These are phyloP conservation scores for Saitozyma podzolica DNA, from an alignment of 768 basidiomycete species.

Conservation along the genomic window DNA sequence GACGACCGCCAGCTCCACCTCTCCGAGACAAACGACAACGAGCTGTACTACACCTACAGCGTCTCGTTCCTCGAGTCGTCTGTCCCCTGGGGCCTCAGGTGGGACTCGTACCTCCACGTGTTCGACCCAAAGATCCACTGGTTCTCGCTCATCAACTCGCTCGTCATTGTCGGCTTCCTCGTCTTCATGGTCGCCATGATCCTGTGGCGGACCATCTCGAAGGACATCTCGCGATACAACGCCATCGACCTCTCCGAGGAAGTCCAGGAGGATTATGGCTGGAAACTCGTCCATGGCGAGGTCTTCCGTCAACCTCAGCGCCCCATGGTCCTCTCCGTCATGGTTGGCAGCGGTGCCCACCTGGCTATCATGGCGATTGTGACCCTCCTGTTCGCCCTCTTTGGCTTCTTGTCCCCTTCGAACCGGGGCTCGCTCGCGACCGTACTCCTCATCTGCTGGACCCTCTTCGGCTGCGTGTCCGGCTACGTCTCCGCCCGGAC, in stretches of 20 bases:
- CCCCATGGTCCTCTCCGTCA: constrained; percentile 74
- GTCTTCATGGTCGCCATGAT: constrained; percentile 80
- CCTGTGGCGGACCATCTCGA: constrained; percentile 76
- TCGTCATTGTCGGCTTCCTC: constrained; percentile 87
- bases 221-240: constrained; percentile 95
- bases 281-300: constrained; percentile 96
- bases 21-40: constrained; percentile 63
- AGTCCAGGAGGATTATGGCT: constrained; percentile 96
- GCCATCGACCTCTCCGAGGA: constrained; percentile 90
- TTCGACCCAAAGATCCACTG: constrained; percentile 94
- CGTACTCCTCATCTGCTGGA: constrained; percentile 92
- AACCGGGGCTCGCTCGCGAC: constrained; percentile 93
- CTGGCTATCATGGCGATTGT: constrained; percentile 81
- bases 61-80: constrained; percentile 87
- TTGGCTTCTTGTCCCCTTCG: constrained; percentile 92
- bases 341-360: constrained; percentile 89
- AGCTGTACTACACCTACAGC: constrained; percentile 80
- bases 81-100: constrained; percentile 78
- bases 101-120: constrained; percentile 94
- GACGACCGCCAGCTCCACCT: constrained; percentile 56
- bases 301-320: constrained; percentile 82
- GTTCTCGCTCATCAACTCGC: constrained; percentile 90
- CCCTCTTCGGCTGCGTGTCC: constrained; percentile 85
- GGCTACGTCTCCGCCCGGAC: constrained; percentile 85
- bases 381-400: constrained; percentile 85